Base-by-base conservation (phyloP, 1,284 basidiomycete genomes). In the Moesziomyces parantarcticus region DNA sequence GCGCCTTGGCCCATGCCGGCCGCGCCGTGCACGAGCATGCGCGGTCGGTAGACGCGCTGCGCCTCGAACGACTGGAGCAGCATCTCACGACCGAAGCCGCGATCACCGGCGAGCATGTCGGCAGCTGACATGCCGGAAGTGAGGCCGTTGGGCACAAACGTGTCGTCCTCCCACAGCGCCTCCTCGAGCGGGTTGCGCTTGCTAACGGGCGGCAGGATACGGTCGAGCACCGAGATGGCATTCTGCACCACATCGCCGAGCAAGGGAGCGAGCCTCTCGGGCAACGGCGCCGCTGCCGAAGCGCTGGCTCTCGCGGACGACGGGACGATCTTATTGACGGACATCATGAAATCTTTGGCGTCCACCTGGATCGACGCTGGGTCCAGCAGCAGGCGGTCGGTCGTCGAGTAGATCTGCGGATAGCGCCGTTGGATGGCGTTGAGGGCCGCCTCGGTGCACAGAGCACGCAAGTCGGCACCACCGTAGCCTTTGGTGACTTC, bases 401-500 rank as follows among this genome's bases (percentile, higher is more conserved):
- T 89, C 2, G 93, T 92, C 85, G 93, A 91, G 87, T 99, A 99
- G 55, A 99, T 97, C 83, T 99, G 97, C 0, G 97, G 97, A 84
- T 99, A 99, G 47, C 92, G 88, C 54, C 97, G 87, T 83, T 99
- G 97, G 25, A 99, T 92, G 1, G 97, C 96, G 80, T 98, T 98
- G 71, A 99, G 85, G 1, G 96, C 93, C 8, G 97, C 94, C 85
- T 99, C 97, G 1, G 97, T 99, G 44, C 77, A 83, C 11, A 80
- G 61, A 5, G 77, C 79, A 84, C 97, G 87, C 62, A 99, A 84
- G 87, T 99, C 97, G 32, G 97, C 97, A 81, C 97, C 97, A 40
- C 94, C 97, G 83, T 98, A 99, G 0, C 97, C 97, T 84, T 98
- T 99, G 5, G 97, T 99, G 56, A 97, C 85, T 79, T 90, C 91